These are phyloP conservation scores for Arthrobotrys entomopaga DNA, from an alignment of 2,329 filamentous ascomycete species.

Conservation along the genomic window DNA sequence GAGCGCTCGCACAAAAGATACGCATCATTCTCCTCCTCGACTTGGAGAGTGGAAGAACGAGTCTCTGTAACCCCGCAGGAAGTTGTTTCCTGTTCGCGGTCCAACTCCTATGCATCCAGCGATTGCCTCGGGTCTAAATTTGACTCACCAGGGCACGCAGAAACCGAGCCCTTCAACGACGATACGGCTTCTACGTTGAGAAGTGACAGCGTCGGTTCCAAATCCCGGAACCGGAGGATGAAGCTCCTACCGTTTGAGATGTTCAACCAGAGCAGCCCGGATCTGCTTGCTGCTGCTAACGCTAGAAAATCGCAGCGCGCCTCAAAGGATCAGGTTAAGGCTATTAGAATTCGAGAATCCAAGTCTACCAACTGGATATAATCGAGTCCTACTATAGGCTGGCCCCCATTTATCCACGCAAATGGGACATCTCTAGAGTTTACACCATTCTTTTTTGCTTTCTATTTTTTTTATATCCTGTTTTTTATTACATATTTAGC, in stretches of 20 bases:
- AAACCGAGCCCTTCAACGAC: slow-evolving; percentile 36
- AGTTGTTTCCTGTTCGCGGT: slow-evolving; percentile 33
- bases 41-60: slow-evolving; percentile 44
- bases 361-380: slow-evolving; percentile 45
- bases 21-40: slow-evolving; percentile 44
- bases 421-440: not conserved
- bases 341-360: slow-evolving; percentile 41
- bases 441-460: slow-evolving; percentile 6
- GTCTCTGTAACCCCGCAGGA: slow-evolving; percentile 38
- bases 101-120: slow-evolving; percentile 43
- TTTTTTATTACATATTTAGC: slow-evolving; percentile 28
- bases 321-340: slow-evolving; percentile 52
- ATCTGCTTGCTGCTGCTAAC: slow-evolving; percentile 38
- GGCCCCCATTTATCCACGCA: not conserved
- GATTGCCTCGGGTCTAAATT: slow-evolving; percentile 33
- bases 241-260: slow-evolving; percentile 29
- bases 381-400: not conserved
- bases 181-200: slow-evolving; percentile 33
- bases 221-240: slow-evolving; percentile 24
- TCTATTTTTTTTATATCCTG: slow-evolving; percentile 30
- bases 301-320: slow-evolving; percentile 46
- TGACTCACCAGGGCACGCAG: slow-evolving; percentile 15
- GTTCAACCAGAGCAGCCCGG: slow-evolving; percentile 47
- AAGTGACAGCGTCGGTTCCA: slow-evolving; percentile 27
- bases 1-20: slow-evolving; percentile 41